Percentiles rank a stretch among this genome's conserved stretches.
Evolutionary conservation across 139 green algal species (phyloP).

Genomic region (Tetradesmus obliquus): DNA sequence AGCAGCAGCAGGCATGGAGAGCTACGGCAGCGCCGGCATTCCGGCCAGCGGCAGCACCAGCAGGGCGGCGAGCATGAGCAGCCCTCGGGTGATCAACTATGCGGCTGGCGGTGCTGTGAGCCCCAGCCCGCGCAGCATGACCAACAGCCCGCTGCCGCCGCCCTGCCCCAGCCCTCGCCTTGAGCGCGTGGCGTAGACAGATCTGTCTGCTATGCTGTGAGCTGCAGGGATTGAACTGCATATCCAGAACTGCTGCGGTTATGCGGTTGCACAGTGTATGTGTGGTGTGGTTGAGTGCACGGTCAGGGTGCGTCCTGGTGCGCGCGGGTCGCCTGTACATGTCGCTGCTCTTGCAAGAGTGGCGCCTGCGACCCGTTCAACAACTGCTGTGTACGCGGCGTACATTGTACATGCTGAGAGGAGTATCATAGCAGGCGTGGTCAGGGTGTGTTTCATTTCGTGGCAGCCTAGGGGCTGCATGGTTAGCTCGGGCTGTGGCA

Average conservation of each 20-base stretch:
- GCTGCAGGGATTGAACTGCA: not conserved
- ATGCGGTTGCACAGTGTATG: not conserved
- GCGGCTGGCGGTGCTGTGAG: not conserved
- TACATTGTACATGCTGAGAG: not conserved
- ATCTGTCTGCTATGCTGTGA: too few relatives aligned
- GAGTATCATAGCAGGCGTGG: not conserved
- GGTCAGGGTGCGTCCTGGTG: not conserved
- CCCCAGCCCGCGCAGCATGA: conserved; percentile 12
- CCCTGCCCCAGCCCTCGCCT: not conserved
- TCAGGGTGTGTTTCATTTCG: not conserved
- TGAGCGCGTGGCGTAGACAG: not conserved
- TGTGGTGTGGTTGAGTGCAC: not conserved
- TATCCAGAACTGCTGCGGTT: not conserved
- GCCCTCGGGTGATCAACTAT: conserved; percentile 23
- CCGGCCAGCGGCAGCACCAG: not conserved
- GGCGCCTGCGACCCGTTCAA: not conserved
- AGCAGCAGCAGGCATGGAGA: not conserved
- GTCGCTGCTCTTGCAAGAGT: not conserved
- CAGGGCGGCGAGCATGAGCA: not conserved
- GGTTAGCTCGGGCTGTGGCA: not conserved
- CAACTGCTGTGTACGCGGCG: not conserved
- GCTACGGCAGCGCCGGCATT: not conserved
- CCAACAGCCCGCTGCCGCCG: conserved; percentile 5
- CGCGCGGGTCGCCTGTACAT: not conserved
- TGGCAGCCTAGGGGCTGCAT: not conserved